These are phyloP conservation scores for Daldinia loculata DNA, from an alignment of 495 filamentous ascomycete species.

Conservation along the genomic window DNA sequence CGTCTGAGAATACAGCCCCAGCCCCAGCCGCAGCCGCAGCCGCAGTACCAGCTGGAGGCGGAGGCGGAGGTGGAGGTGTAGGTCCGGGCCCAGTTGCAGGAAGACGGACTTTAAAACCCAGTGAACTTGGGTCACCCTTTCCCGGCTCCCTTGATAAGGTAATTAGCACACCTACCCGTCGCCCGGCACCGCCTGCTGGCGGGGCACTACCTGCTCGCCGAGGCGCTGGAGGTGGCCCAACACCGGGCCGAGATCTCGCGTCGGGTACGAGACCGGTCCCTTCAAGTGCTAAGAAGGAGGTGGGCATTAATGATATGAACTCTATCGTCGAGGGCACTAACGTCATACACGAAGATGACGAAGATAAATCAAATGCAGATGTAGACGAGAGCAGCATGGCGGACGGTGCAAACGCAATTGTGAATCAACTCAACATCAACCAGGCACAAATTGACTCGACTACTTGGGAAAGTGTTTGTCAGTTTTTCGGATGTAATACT, in stretches of 20 bases:
- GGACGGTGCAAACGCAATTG: background rate
- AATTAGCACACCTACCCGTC: background rate
- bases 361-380: background rate
- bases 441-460: background rate
- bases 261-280: no score
- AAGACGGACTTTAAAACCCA: no score
- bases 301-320: background rate
- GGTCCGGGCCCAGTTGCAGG: no score
- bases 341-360: background rate
- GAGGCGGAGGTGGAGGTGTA: no score
- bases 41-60: no score
- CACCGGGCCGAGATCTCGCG: no score
- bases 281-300: no score
- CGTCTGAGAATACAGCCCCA: no score
- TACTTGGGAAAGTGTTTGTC: background rate
- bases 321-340: conserved; percentile 35
- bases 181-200: background rate
- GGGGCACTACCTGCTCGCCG: no score
- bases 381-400: background rate
- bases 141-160: background rate
- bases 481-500: conserved; percentile 2
- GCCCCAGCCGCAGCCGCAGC: no score
- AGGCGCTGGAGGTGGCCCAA: no score
- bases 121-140: background rate
- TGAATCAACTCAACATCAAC: background rate